Percentiles rank a stretch among this genome's conserved stretches.
These are phyloP conservation scores for Copromyces sp. DNA, from an alignment of 495 filamentous ascomycete species.

Conservation along the genomic window DNA sequence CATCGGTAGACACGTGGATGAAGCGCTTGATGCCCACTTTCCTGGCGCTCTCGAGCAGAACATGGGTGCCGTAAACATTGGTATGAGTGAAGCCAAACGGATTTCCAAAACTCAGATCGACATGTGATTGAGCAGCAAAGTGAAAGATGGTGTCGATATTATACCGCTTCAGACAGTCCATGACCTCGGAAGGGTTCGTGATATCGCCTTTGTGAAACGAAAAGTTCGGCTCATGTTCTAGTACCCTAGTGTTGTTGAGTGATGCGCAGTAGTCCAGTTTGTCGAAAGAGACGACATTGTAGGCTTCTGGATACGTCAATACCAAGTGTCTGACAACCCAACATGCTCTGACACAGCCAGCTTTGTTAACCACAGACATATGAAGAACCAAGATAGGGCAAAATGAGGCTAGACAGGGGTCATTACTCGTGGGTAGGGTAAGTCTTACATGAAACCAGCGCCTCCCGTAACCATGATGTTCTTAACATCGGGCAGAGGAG, in stretches of 20 bases:
- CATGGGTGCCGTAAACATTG: conserved; percentile 66
- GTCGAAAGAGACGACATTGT: conserved; percentile 67
- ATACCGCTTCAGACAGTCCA: conserved; percentile 47
- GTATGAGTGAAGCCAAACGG: conserved; percentile 60
- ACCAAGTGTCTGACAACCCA: conserved; percentile 65
- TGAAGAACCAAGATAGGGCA: background rate
- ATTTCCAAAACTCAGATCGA: conserved; percentile 62
- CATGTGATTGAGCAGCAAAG: conserved; percentile 67
- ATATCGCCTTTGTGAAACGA: conserved; percentile 66
- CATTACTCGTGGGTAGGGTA: conserved; percentile 3
- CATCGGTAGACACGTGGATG: conserved; percentile 66
- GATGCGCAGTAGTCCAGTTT: conserved; percentile 67
- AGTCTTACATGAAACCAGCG: conserved; percentile 58
- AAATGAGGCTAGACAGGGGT: background rate
- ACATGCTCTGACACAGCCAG: conserved; percentile 37
- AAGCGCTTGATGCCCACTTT: conserved; percentile 53
- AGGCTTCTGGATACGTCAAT: conserved; percentile 53
- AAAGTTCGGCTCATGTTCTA: conserved; percentile 56
- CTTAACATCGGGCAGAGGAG: conserved; percentile 49
- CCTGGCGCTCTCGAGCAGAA: conserved; percentile 57
- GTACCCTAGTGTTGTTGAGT: conserved; percentile 54
- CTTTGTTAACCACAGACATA: background rate
- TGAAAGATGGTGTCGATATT: conserved; percentile 67
- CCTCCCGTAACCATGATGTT: conserved; percentile 68
- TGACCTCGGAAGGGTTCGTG: conserved; percentile 49